Conservation (phyloP, 148 eudicot genomes). For the Vaccinium myrtillus region DNA sequence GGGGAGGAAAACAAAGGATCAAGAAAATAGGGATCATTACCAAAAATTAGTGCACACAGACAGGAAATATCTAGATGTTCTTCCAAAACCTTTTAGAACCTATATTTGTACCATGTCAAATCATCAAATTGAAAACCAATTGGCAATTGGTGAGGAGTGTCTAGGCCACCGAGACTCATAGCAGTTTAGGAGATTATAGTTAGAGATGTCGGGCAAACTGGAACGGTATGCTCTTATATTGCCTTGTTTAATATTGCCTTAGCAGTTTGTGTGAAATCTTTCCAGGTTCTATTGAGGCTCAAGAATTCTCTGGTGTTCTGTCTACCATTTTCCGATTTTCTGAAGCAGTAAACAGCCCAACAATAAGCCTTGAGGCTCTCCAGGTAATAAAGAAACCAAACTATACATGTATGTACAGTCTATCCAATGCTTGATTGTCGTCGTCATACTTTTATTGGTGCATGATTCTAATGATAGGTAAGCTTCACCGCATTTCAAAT, state of each 20-base stretch:
- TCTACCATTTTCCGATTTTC: constrained; percentile 57
- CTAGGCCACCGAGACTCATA: neutral
- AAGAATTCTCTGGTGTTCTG: constrained; percentile 57
- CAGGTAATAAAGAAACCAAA: constrained; percentile 52
- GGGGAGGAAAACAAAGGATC: neutral
- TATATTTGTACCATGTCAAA: neutral
- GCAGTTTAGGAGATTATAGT: neutral
- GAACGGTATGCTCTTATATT: neutral
- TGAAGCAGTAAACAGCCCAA: constrained; percentile 50
- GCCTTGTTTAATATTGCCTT: neutral
- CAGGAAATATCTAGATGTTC: neutral
- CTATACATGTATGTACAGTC: neutral
- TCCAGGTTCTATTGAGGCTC: constrained; percentile 42
- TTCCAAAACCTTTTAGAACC: neutral
- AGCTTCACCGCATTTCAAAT: neutral
- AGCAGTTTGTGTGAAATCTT: neutral
- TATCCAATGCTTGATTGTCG: neutral
- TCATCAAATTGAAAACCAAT: neutral
- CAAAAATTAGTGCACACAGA: neutral
- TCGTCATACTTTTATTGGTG: neutral
- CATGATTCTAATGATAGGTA: neutral
- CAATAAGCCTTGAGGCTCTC: constrained; percentile 75
- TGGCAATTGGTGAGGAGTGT: neutral
- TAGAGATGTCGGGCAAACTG: neutral
- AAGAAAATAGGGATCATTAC: neutral